phyloP scores from a whole-genome alignment of 2,329 filamentous ascomycete genomes.

The Alternaria consortialis region DNA sequence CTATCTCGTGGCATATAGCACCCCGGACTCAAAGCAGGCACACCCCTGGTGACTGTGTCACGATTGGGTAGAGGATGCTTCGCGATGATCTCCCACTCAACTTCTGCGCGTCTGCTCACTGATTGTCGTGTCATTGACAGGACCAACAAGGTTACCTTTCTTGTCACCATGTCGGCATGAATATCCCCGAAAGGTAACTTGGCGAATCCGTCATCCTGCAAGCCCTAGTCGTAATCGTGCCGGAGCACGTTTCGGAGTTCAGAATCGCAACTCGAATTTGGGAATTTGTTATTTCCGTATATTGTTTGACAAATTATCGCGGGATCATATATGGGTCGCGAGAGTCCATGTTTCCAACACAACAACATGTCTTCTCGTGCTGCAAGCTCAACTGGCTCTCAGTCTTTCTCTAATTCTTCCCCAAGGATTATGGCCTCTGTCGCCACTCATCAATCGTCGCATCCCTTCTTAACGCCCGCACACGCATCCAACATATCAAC shows the following conservation, averaged over 20 bases:
- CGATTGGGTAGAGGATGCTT: constrained; percentile 21
- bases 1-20: constrained; percentile 2
- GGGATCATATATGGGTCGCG: constrained; percentile 22
- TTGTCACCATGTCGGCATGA: constrained; percentile 1
- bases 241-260: constrained; percentile 11
- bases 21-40: constrained; percentile 8
- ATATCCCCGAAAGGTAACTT: not conserved
- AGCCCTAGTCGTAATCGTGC: constrained; percentile 4
- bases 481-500: constrained; percentile 44
- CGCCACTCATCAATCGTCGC: constrained; percentile 25
- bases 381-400: constrained; percentile 25
- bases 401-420: constrained; percentile 30
- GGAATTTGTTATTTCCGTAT: not conserved
- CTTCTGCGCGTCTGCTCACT: not conserved
- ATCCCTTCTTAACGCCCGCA: constrained; percentile 40
- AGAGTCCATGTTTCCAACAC: not conserved
- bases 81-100: constrained; percentile 4
- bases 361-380: constrained; percentile 26
- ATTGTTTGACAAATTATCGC: constrained; percentile 30
- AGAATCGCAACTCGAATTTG: not conserved
- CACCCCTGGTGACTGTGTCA: not conserved
- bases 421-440: constrained; percentile 27
- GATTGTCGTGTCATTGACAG: constrained; percentile 3
- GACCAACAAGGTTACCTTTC: not conserved
- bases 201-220: constrained; percentile 10